A percentile compares a stretch with the other conserved stretches of the same genome.
These are phyloP conservation scores for Geotrichum bryndzae DNA, from an alignment of 1,139 yeast species.

Conservation along the genomic window DNA sequence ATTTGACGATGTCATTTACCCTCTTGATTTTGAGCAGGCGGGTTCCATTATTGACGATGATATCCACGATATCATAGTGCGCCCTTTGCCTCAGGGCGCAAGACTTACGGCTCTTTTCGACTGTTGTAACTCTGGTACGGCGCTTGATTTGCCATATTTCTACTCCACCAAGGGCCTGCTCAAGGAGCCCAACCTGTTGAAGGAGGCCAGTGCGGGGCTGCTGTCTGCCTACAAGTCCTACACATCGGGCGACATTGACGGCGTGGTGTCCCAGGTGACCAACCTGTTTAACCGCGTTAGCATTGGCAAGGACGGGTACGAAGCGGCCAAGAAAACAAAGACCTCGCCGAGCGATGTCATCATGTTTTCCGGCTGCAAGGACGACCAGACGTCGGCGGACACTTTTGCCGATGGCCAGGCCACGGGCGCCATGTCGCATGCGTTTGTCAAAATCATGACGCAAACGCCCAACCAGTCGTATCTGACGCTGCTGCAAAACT, in stretches of 20 bases:
- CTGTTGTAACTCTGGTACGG: constrained; percentile 92
- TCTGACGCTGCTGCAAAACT: constrained; percentile 68
- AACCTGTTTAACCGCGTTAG: constrained; percentile 47
- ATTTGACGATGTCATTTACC: constrained; percentile 82
- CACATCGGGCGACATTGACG: constrained; percentile 60
- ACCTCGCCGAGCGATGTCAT: constrained; percentile 86
- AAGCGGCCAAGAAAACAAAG: constrained; percentile 48
- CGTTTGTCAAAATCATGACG: constrained; percentile 67
- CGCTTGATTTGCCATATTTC: constrained; percentile 78
- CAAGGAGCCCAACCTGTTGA: constrained; percentile 81
- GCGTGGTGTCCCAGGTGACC: constrained; percentile 45
- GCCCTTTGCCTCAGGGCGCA: constrained; percentile 72
- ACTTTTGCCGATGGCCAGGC: constrained; percentile 69
- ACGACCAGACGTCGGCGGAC: constrained; percentile 73
- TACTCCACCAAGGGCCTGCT: constrained; percentile 88
- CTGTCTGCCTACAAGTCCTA: constrained; percentile 65
- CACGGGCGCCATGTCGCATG: constrained; percentile 94
- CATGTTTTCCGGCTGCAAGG: constrained; percentile 84
- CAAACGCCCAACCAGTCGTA: constrained; percentile 69
- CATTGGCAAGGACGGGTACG: constrained; percentile 37
- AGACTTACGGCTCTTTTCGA: constrained; percentile 84
- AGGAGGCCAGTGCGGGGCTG: constrained; percentile 77
- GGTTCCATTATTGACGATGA: constrained; percentile 81
- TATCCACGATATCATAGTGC: constrained; percentile 77
- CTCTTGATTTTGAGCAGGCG: constrained; percentile 69